A percentile compares a stretch with the other conserved stretches of the same genome.
Evolutionary conservation across 441 rosid genomes (phyloP).

Genomic region (Arabidopsis hybrid): DNA sequence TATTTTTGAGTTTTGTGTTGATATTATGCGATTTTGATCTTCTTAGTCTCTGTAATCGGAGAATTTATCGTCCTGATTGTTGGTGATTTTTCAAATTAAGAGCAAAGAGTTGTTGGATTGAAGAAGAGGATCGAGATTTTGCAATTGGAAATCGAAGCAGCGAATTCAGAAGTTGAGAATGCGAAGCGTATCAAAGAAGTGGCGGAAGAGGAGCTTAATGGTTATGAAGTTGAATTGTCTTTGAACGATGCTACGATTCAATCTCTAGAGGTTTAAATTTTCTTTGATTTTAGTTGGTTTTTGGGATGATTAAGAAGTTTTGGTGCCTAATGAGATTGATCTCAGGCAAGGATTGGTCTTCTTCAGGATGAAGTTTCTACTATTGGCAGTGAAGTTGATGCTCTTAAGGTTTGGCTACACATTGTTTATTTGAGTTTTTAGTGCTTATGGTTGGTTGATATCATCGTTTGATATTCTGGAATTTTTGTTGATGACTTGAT

Average conservation of each 20-base stretch:
- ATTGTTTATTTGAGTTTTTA: not conserved
- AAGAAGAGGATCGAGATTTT: constrained; percentile 66
- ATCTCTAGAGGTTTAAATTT: constrained; percentile 63
- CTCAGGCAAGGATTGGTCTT: constrained; percentile 43
- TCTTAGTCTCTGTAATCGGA: too few species aligned
- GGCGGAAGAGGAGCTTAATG: constrained; percentile 75
- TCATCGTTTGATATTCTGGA: constrained; percentile 2
- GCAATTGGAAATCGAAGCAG: constrained; percentile 54
- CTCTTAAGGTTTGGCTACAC: constrained; percentile 38
- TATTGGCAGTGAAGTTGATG: constrained; percentile 33
- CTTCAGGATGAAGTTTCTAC: constrained; percentile 40
- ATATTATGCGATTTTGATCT: not conserved
- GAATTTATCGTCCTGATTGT: constrained; percentile 20
- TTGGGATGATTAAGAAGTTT: not conserved
- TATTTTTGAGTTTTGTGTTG: not conserved
- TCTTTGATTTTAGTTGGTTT: not conserved
- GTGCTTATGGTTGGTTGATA: not conserved
- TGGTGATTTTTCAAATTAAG: constrained; percentile 45
- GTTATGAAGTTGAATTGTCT: constrained; percentile 71
- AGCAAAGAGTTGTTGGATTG: constrained; percentile 70
- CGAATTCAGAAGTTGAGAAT: constrained; percentile 54
- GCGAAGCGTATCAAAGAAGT: constrained; percentile 62
- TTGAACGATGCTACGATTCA: constrained; percentile 60
- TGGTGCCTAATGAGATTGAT: too few species aligned
- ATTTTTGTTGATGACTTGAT: constrained; percentile 8